Conservation (phyloP, 768 basidiomycete genomes). For the Termitomyces sp. region DNA sequence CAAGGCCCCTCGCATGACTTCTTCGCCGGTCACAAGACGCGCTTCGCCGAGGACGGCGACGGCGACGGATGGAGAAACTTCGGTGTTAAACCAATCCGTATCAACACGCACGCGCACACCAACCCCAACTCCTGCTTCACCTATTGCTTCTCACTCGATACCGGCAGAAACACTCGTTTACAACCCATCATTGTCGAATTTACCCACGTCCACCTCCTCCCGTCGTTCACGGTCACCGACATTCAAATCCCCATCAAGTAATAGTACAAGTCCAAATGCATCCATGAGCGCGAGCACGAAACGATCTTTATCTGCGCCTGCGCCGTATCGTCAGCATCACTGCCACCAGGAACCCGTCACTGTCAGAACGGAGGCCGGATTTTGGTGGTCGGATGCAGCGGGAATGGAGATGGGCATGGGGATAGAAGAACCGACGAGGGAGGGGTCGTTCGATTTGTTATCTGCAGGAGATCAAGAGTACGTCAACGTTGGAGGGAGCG, state of each 20-base stretch:
- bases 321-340: not conserved
- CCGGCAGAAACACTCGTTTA: not conserved
- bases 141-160: not conserved
- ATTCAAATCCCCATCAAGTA: not conserved
- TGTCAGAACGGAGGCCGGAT: not conserved
- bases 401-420: not conserved
- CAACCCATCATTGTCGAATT: not conserved
- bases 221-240: not conserved
- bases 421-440: conserved; percentile 8
- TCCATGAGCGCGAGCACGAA: not conserved
- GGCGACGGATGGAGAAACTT: not conserved
- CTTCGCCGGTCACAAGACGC: not conserved
- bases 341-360: not conserved
- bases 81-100: not conserved
- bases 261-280: not conserved
- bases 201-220: not conserved
- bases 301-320: not conserved
- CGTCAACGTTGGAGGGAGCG: not conserved
- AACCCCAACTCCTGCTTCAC: not conserved
- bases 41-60: not conserved
- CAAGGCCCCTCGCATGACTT: not conserved
- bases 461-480: not conserved
- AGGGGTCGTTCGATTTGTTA: conserved; percentile 11
- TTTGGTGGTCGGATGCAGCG: not conserved
- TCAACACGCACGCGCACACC: not conserved